phyloP scores from a whole-genome alignment of 208 protist genomes.

The Kentomonas sorsogonicus region DNA sequence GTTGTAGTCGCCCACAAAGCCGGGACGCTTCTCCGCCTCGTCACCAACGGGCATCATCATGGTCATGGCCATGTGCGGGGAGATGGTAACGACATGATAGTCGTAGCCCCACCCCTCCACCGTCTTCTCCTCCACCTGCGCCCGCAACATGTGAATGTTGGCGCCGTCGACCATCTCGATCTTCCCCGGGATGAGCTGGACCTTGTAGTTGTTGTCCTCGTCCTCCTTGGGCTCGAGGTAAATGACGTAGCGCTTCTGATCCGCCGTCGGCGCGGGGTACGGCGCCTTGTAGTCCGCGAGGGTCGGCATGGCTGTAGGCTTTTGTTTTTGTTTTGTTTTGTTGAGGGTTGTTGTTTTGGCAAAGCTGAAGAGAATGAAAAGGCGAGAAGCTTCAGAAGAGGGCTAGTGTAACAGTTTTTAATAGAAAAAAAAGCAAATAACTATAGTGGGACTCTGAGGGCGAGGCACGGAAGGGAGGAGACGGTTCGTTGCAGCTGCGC shows the following conservation, averaged over 20 bases:
- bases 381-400: conserved; percentile 7
- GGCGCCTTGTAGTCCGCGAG: conserved; percentile 56
- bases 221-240: conserved; percentile 52
- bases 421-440: conserved; percentile 5
- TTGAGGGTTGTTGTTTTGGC: not conserved
- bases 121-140: conserved; percentile 38
- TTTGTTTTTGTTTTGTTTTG: conserved; percentile 1
- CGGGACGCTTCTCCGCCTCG: conserved; percentile 21
- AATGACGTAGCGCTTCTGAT: conserved; percentile 66
- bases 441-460: not conserved
- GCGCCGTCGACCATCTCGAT: conserved; percentile 34
- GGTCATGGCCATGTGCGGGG: conserved; percentile 21
- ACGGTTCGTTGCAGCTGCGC: conserved; percentile 55
- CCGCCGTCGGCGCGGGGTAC: conserved; percentile 46
- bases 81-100: conserved; percentile 39
- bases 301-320: conserved; percentile 2
- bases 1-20: conserved; percentile 22
- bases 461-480: conserved; percentile 58
- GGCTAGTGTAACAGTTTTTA: not conserved
- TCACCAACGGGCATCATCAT: conserved; percentile 32
- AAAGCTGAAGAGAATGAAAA: conserved; percentile 11
- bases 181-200: conserved; percentile 62
- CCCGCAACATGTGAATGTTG: conserved; percentile 37
- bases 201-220: conserved; percentile 37
- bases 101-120: conserved; percentile 60